Conservation (phyloP, 768 basidiomycete genomes). For the Dioszegia crocea region DNA sequence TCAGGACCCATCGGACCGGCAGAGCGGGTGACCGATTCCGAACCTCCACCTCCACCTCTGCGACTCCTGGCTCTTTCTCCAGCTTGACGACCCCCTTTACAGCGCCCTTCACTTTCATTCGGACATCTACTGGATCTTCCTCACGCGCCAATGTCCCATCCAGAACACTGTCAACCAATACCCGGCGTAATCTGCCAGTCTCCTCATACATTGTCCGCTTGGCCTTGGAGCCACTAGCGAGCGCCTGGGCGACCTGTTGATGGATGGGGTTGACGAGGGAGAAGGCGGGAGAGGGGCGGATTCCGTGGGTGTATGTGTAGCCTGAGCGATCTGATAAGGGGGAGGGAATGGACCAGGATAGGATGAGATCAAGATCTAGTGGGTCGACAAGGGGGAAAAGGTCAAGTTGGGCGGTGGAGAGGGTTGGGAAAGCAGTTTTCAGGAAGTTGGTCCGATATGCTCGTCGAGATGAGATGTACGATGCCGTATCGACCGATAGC, state of each 20-base stretch:
- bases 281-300: slow-evolving; percentile 66
- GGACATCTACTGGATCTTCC: slow-evolving; percentile 66
- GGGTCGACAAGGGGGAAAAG: slow-evolving; percentile 83
- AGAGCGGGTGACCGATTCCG: slow-evolving; percentile 70
- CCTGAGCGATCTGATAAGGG: slow-evolving; percentile 55
- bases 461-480: slow-evolving; percentile 35
- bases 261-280: slow-evolving; percentile 56
- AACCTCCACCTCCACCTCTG: slow-evolving; percentile 56
- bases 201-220: slow-evolving; percentile 88
- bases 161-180: slow-evolving; percentile 64
- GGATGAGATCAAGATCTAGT: slow-evolving; percentile 62
- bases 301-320: slow-evolving; percentile 58
- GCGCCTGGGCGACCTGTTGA: slow-evolving; percentile 58
- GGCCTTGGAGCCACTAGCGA: slow-evolving; percentile 59
- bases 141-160: slow-evolving; percentile 72
- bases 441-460: slow-evolving; percentile 50
- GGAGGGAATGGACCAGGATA: slow-evolving; percentile 69
- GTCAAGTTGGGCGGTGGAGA: slow-evolving; percentile 56
- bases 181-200: slow-evolving; percentile 68
- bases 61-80: background rate
- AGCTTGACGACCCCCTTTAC: slow-evolving; percentile 18
- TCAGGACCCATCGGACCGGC: slow-evolving; percentile 60
- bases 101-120: slow-evolving; percentile 52
- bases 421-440: slow-evolving; percentile 51
- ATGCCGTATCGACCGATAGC: background rate